phyloP scores from a whole-genome alignment of 768 basidiomycete genomes.

The Gloeostereum incarnatum region DNA sequence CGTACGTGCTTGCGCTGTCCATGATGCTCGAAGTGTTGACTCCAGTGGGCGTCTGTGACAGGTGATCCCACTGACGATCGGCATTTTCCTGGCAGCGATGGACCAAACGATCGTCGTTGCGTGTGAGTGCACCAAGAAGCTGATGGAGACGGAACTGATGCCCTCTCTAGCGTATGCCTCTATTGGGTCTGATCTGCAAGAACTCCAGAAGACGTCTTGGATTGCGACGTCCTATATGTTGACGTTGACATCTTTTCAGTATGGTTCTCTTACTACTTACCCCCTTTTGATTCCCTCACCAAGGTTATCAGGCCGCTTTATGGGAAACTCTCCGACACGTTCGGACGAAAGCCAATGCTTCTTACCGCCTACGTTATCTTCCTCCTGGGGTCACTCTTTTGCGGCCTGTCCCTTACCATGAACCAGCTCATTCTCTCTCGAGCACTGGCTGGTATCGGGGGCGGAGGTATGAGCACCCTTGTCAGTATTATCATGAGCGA shows the following conservation, averaged over 20 bases:
- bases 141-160: background rate
- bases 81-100: conserved; percentile 37
- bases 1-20: conserved; percentile 14
- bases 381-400: conserved; percentile 21
- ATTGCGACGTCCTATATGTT: conserved; percentile 57
- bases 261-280: conserved; percentile 9
- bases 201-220: conserved; percentile 60
- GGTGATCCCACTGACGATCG: conserved; percentile 39
- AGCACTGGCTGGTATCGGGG: conserved; percentile 24
- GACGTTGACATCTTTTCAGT: conserved; percentile 55
- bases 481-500: conserved; percentile 62
- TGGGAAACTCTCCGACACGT: conserved; percentile 59
- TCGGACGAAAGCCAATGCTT: conserved; percentile 12
- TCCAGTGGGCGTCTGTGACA: conserved; percentile 8
- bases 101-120: conserved; percentile 42
- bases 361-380: conserved; percentile 22
- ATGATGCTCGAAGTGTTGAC: background rate
- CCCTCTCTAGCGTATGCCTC: conserved; percentile 33
- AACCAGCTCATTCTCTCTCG: conserved; percentile 21
- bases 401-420: conserved; percentile 23
- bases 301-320: conserved; percentile 41
- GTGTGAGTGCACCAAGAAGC: conserved; percentile 17
- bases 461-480: conserved; percentile 29
- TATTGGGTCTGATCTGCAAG: conserved; percentile 50
- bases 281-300: background rate